These are phyloP conservation scores for Aspergillus sojae DNA, from an alignment of 2,329 filamentous ascomycete genomes.

Conservation along the genomic window DNA sequence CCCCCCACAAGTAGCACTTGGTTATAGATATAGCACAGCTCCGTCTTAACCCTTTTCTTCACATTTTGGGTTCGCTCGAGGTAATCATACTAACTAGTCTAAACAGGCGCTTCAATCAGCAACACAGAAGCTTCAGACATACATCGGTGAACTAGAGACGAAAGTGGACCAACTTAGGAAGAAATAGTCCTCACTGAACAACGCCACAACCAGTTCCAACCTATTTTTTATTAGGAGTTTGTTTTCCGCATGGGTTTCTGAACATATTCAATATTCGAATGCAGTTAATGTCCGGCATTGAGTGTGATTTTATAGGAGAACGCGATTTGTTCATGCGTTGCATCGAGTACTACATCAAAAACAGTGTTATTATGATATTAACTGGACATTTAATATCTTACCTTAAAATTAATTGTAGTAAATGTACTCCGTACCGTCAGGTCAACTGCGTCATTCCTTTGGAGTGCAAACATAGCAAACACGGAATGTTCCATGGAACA, in stretches of 20 bases:
- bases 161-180: constrained; percentile 71
- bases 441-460: constrained; percentile 11
- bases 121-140: constrained; percentile 81
- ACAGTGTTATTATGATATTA: not conserved
- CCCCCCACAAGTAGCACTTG: too few species aligned
- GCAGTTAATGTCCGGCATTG: constrained; percentile 2
- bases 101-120: constrained; percentile 79
- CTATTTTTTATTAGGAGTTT: constrained; percentile 12
- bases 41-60: too few species aligned
- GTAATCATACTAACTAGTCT: not conserved
- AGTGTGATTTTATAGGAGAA: not conserved
- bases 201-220: not conserved
- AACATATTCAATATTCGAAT: not conserved
- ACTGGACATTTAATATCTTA: not conserved
- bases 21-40: not conserved
- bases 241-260: not conserved
- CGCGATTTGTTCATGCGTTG: not conserved
- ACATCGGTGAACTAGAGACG: constrained; percentile 79
- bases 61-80: not conserved
- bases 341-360: not conserved
- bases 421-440: not conserved
- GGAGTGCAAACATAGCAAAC: constrained; percentile 26
- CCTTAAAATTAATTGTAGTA: not conserved
- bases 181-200: constrained; percentile 55
- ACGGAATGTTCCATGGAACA: constrained; percentile 2